phyloP scores from a whole-genome alignment of 345 rosid species.

The Eucalyptus dawsonii region DNA sequence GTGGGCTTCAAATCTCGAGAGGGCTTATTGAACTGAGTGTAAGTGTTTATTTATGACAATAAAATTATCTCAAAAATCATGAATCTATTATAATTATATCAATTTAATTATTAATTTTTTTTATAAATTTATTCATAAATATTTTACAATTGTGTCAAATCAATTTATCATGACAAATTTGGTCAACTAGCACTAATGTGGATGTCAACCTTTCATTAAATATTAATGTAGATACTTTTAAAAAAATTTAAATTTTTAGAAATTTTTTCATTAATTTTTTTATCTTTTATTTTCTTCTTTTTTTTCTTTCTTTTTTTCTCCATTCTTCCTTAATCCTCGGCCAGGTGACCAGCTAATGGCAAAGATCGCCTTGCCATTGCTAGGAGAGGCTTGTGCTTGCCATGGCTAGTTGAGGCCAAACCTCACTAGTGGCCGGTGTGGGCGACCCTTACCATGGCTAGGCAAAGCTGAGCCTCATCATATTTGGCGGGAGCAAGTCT shows the following conservation, averaged over 20 bases:
- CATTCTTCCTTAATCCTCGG: fast-evolving
- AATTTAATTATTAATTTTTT: fast-evolving
- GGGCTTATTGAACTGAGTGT: not conserved
- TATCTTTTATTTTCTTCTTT: fast-evolving
- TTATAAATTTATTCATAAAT: fast-evolving
- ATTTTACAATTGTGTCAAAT: fast-evolving
- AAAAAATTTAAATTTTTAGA: no score
- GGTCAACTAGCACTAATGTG: fast-evolving
- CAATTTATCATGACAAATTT: fast-evolving
- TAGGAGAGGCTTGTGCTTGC: no score
- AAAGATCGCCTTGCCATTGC: fast-evolving
- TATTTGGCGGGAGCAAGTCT: fast-evolving
- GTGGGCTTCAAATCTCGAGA: not conserved
- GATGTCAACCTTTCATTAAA: fast-evolving
- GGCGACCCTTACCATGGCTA: fast-evolving
- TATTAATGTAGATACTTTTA: fast-evolving
- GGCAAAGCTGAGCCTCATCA: no score
- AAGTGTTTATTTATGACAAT: not conserved
- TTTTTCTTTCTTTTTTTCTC: no score
- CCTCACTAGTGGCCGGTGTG: no score
- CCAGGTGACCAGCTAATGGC: fast-evolving
- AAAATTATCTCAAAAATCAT: no score
- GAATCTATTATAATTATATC: fast-evolving
- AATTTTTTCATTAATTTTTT: no score
- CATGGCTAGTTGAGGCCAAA: no score